Percentiles rank a stretch among this genome's conserved stretches.
Conservation (phyloP, 495 filamentous ascomycete species). For the Xylaria castorea region DNA sequence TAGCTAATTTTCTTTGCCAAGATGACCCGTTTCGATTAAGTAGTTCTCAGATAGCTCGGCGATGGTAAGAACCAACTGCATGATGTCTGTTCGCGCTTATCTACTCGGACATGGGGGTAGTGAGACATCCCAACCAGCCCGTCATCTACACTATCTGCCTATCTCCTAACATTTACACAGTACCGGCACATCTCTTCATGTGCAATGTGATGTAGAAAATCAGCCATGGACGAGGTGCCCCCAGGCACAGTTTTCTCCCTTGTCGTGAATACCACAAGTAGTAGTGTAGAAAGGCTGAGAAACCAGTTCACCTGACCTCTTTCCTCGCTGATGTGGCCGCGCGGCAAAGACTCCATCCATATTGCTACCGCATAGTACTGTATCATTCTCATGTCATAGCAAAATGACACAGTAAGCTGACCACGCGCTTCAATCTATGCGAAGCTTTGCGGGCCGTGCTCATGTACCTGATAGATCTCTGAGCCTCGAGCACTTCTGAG, state of each 20-base stretch:
- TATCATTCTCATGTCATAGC: conserved; percentile 1
- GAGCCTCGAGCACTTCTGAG: background rate
- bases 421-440: background rate
- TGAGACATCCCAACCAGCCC: background rate
- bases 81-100: background rate
- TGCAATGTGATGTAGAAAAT: background rate
- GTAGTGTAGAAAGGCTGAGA: background rate
- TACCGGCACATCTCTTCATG: too few relatives aligned
- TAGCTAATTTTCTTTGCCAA: background rate
- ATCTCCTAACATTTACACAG: background rate
- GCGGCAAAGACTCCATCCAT: background rate
- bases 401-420: conserved; percentile 22
- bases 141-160: background rate
- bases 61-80: background rate
- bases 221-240: background rate
- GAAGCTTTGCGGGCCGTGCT: background rate
- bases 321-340: background rate
- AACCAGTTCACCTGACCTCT: background rate
- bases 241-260: background rate
- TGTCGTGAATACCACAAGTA: background rate
- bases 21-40: background rate
- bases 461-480: background rate
- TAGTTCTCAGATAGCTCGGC: background rate
- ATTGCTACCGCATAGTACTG: background rate
- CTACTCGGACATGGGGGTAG: background rate